Base-by-base conservation (phyloP, 331 rosid genomes). In the Cydonia oblonga region DNA sequence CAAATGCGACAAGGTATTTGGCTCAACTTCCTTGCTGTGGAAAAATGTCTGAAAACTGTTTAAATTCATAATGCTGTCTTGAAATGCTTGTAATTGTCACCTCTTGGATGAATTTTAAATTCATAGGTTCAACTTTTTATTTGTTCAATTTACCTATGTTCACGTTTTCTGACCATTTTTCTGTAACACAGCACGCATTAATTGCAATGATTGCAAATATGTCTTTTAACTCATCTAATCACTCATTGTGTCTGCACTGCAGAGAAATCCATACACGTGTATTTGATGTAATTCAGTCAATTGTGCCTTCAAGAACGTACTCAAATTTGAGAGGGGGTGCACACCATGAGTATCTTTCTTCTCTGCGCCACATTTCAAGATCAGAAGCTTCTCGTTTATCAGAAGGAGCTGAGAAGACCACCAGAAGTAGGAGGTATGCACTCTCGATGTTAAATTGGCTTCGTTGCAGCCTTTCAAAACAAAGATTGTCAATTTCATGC, bases 321-420 rank as follows among this genome's bases (percentile, higher is more conserved):
- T 68, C 80, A 83, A 46, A 87, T 66, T 4, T 84, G 75, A 91
- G 83, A 76, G 90, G 92, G 54, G 78, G 67, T 51, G 84, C 78
- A 52, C 87, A 74, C 80, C 75, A 26, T 72, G 99, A 95, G 69
- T 95, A 95, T 87, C 81, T 95, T 66, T 89, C 93, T 73, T 80
- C 97, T 4, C 32, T 95, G 81, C 85, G 90, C 73, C 81, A 70
- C 70, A 95, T 95, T 79, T 86, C 96, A 46, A 84, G 82, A 74
- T 81, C 88, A 46, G 99, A 95, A 75, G 82, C 91, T 66, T 81
- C 67, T 65, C 96, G 96, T 15, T 51, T 81, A 70, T 85, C 90
- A 40, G 78, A 84, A 70, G 80, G 84, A 32, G 49, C 44, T 16
- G 84, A 76, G 76, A 84, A 30, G 72, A 88, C 75, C 57, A 71